A percentile compares a stretch with the other conserved stretches of the same genome.
These are phyloP conservation scores for Kuraishia ogatae DNA, from an alignment of 805 yeast genomes.

Conservation along the genomic window DNA sequence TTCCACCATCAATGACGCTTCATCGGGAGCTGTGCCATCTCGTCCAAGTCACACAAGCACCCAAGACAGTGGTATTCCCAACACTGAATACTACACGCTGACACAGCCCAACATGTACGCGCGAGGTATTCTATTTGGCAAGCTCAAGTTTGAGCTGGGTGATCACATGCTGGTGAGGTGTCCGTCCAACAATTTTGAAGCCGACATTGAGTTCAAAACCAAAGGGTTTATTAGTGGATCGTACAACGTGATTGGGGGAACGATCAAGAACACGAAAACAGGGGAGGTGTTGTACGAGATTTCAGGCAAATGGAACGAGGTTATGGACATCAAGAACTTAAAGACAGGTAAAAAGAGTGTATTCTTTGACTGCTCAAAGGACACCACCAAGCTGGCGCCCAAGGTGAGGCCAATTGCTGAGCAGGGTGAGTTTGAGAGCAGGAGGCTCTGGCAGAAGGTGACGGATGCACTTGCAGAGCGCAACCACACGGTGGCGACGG, in stretches of 20 bases:
- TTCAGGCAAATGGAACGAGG: constrained; percentile 90
- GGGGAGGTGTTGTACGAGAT: constrained; percentile 57
- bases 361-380: constrained; percentile 51
- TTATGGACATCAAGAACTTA: constrained; percentile 57
- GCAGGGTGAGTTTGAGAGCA: constrained; percentile 76
- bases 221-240: constrained; percentile 92
- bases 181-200: constrained; percentile 44
- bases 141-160: constrained; percentile 83
- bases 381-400: constrained; percentile 47
- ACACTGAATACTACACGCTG: constrained; percentile 64
- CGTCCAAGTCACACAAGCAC: too few species aligned
- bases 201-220: constrained; percentile 88
- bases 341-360: constrained; percentile 36
- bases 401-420: constrained; percentile 67
- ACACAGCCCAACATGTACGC: constrained; percentile 97
- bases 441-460: constrained; percentile 78
- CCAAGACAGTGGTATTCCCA: too few species aligned
- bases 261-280: constrained; percentile 39
- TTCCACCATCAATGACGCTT: background rate
- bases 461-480: constrained; percentile 71
- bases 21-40: constrained; percentile 14
- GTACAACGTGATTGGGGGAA: constrained; percentile 83
- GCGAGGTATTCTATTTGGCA: constrained; percentile 87
- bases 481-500: constrained; percentile 79
- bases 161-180: constrained; percentile 81